phyloP scores from a whole-genome alignment of 345 rosid species.

The Populus euphratica region DNA sequence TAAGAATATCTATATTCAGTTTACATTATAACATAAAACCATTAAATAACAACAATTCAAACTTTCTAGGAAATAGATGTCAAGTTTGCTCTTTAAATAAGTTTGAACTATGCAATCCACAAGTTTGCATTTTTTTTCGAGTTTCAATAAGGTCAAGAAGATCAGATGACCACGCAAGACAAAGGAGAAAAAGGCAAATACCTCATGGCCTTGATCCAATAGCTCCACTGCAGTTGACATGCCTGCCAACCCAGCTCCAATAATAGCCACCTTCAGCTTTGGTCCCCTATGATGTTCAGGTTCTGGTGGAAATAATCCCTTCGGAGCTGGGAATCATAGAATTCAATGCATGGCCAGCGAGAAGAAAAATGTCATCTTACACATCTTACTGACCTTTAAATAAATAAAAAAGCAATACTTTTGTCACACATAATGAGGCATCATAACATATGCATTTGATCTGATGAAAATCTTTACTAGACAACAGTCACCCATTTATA shows the following conservation, averaged over 20 bases:
- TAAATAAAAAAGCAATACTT: neutral
- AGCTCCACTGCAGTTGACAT: slow-evolving; percentile 98
- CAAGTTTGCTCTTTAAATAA: neutral
- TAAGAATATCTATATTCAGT: neutral
- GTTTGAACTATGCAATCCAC: neutral
- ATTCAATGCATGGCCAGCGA: slow-evolving; percentile 3
- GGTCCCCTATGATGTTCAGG: slow-evolving; percentile 92
- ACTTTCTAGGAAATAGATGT: neutral
- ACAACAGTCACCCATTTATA: neutral
- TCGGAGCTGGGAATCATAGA: slow-evolving; percentile 72
- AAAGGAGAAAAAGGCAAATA: slow-evolving; percentile 16
- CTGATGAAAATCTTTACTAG: neutral
- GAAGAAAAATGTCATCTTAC: neutral
- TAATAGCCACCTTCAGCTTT: slow-evolving; percentile 91
- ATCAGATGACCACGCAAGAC: neutral
- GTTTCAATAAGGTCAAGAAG: neutral
- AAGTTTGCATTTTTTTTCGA: neutral
- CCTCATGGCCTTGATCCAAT: slow-evolving; percentile 98
- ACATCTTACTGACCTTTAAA: neutral
- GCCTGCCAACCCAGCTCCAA: slow-evolving; percentile 99
- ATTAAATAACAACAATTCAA: neutral
- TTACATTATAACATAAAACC: neutral
- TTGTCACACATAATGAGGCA: neutral
- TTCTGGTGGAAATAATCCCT: slow-evolving; percentile 93
- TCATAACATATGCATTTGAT: neutral